Percentiles rank a stretch among this genome's conserved stretches.
These are phyloP conservation scores for Obelidium mucronatum DNA, from an alignment of 192 early-diverging fungal genomes.

Conservation along the genomic window DNA sequence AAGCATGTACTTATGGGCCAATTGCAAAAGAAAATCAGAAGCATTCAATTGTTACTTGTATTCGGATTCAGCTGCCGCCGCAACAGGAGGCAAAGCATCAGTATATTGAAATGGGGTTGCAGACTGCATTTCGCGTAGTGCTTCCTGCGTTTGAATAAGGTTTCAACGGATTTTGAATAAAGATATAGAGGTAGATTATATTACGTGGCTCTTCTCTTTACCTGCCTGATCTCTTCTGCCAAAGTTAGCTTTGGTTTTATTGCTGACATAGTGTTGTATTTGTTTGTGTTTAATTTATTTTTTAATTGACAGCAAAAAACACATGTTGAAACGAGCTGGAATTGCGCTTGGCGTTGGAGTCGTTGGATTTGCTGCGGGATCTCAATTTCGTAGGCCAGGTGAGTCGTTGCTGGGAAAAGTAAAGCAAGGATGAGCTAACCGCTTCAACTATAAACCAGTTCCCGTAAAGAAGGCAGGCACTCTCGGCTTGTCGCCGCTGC, in stretches of 20 bases:
- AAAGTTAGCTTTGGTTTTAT: slow-evolving; percentile 11
- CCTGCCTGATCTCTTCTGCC: slow-evolving; percentile 29
- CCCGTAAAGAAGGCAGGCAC: slow-evolving; percentile 3
- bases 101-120: not conserved
- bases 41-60: not conserved
- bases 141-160: not conserved
- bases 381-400: slow-evolving; percentile 7
- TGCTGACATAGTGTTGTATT: not conserved
- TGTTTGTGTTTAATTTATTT: not conserved
- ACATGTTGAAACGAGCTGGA: slow-evolving; percentile 4
- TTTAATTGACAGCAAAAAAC: slow-evolving; percentile 17
- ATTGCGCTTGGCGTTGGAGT: slow-evolving; percentile 12
- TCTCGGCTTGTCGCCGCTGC: slow-evolving; percentile 43
- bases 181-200: not conserved
- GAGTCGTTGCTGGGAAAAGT: not conserved
- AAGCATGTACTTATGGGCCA: no score
- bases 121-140: slow-evolving; percentile 12
- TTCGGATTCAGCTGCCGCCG: slow-evolving; percentile 11
- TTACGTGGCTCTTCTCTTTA: no score
- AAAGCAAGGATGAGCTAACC: not conserved
- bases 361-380: slow-evolving; percentile 6
- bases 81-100: not conserved
- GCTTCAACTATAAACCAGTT: not conserved
- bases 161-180: not conserved
- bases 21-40: no score